Evolutionary conservation across 2,329 filamentous ascomycete species (phyloP), one percentile per base, ranked within the genome.

Genomic region (Teratosphaeria gauchensis): DNA sequence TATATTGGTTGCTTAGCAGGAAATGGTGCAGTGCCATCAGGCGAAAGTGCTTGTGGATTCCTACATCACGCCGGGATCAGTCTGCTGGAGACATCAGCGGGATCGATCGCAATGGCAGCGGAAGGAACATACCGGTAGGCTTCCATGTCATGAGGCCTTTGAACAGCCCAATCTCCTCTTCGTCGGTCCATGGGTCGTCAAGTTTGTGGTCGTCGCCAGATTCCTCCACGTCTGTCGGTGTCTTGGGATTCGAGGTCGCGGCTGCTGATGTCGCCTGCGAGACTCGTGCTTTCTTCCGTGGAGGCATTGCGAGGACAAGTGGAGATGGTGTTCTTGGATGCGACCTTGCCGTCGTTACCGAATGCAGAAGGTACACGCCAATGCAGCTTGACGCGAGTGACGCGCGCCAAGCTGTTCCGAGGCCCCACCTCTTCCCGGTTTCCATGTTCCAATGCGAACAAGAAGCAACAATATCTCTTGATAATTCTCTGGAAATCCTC

Each of bases 111-210:
- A 3, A 11, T 48, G 42, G 42, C 1, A 16, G n/a, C n/a, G 21
- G 21, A 7, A 58, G 21, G 8, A 24, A 3, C 33, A 64, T 71
- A 90, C 91, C 92, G 48, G 92, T 92, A n/a, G 94, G 94, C 72
- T 99, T 99, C 88, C 89, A 96, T 70, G 86, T 83, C 64, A 97
- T 92, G 65, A 97, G 87, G 56, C 86, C 90, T 72, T 96, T 96
- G 76, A 96, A 90, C 0, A 99, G 80, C 48, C 90, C 92, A 1
- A 90, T 91, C 65, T 95, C 88, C 74, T 99, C 94, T 69, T 96
- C 92, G 68, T 96, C 92, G 3, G 91, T 96, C 94, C 94, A 99
- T 30, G 86, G 83, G 64, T 92, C 89, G 58, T 84, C 82, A 54
- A 83, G 73, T 31, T 79, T 69, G 61, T 84, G 76, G 7, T 64